Evolutionary conservation across 306 rosid species (phyloP).

Genomic region (Erythrophleum fordii): DNA sequence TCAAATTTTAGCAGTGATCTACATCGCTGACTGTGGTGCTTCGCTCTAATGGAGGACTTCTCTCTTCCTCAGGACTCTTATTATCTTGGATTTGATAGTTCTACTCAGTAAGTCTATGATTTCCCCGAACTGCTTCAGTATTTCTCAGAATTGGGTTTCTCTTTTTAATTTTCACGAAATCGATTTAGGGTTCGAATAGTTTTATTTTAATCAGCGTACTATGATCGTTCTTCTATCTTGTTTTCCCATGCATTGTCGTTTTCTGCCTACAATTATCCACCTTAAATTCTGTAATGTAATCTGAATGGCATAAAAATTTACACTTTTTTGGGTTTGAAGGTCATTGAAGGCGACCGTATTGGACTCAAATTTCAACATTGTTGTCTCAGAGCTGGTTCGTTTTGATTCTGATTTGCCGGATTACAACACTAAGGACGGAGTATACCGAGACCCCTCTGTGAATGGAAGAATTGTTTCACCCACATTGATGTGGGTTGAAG

Average conservation of each 20-base stretch:
- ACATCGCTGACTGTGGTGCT: background rate
- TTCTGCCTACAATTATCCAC: background rate
- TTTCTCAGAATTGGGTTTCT: background rate
- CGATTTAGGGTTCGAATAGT: background rate
- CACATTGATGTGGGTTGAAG: slow-evolving; percentile 96
- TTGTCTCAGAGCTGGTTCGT: slow-evolving; percentile 72
- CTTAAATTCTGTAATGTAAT: slow-evolving; percentile 3
- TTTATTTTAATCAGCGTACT: background rate
- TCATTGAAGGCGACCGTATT: slow-evolving; percentile 92
- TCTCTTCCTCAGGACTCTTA: slow-evolving; percentile 71
- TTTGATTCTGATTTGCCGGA: slow-evolving; percentile 86
- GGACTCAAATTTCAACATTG: slow-evolving; percentile 75
- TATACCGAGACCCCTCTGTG: slow-evolving; percentile 67
- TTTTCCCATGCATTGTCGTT: background rate
- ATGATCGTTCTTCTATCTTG: background rate
- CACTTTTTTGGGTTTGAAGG: slow-evolving; percentile 47
- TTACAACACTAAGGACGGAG: slow-evolving; percentile 92
- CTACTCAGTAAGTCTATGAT: slow-evolving; percentile 75
- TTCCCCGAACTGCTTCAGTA: slow-evolving; percentile 27
- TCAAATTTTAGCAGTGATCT: background rate
- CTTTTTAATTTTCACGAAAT: background rate
- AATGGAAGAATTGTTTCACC: slow-evolving; percentile 93
- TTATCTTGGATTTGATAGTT: slow-evolving; percentile 88
- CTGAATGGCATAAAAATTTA: slow-evolving; percentile 30
- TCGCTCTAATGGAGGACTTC: slow-evolving; percentile 63